These are phyloP conservation scores for Mytilinidion resinicola DNA, from an alignment of 495 filamentous ascomycete genomes.

Conservation along the genomic window DNA sequence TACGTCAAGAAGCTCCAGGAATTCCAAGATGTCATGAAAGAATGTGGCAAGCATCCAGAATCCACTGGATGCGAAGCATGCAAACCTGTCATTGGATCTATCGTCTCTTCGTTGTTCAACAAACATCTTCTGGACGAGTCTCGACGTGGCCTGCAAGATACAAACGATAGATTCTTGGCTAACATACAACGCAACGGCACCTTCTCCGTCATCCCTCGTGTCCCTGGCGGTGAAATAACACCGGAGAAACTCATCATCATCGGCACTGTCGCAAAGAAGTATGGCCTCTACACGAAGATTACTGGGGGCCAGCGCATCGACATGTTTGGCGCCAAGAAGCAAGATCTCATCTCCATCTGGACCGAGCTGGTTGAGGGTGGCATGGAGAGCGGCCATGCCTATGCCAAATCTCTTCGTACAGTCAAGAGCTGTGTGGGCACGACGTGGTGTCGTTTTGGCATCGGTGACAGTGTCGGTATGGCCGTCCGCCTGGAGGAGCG, in stretches of 20 bases:
- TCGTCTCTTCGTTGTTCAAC: conserved; percentile 81
- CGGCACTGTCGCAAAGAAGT: conserved; percentile 83
- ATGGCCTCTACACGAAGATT: conserved; percentile 87
- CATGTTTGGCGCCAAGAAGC: conserved; percentile 90
- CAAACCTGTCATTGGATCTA: conserved; percentile 81
- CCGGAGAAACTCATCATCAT: conserved; percentile 85
- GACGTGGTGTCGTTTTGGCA: conserved; percentile 90
- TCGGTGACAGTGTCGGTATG: conserved; percentile 96
- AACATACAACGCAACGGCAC: conserved; percentile 96
- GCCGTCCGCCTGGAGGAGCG: conserved; percentile 86
- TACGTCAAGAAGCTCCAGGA: conserved; percentile 73
- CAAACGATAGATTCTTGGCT: conserved; percentile 86
- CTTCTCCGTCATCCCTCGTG: conserved; percentile 81
- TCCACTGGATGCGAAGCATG: conserved; percentile 88
- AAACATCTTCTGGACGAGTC: conserved; percentile 73
- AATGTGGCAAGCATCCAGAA: conserved; percentile 64
- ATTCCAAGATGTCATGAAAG: conserved; percentile 75
- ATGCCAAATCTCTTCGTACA: conserved; percentile 85
- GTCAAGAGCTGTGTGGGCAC: conserved; percentile 95
- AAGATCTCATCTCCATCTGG: conserved; percentile 90
- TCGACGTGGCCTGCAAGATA: conserved; percentile 80
- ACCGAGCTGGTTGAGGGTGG: conserved; percentile 74
- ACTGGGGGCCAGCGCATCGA: conserved; percentile 94
- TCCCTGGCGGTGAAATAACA: conserved; percentile 85
- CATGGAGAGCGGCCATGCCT: conserved; percentile 94